phyloP scores from a whole-genome alignment of 257 asterid species.

The Solanum ahanhuiri region DNA sequence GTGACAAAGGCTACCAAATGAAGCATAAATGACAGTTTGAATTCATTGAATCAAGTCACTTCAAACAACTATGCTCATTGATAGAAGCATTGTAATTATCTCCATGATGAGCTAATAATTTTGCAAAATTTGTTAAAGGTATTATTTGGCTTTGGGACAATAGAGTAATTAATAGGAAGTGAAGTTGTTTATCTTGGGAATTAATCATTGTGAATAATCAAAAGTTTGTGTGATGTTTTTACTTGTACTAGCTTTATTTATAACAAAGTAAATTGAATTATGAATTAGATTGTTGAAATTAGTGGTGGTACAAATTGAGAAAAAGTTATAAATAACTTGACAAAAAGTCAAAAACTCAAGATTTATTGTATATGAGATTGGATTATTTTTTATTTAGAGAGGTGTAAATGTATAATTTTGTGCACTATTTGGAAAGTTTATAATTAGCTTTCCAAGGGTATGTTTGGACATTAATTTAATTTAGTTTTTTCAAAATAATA shows the following conservation, averaged over 20 bases:
- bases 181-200: constrained; percentile 12
- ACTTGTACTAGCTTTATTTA: background rate
- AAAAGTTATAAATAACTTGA: background rate
- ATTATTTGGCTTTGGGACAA: constrained; percentile 59
- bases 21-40: constrained; percentile 18
- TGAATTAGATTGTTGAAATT: background rate
- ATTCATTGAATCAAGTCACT: constrained; percentile 27
- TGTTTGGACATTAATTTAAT: background rate
- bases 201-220: constrained; percentile 16
- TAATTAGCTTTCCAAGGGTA: background rate
- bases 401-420: background rate
- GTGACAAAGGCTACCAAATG: constrained; percentile 34
- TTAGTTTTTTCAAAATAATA: no score
- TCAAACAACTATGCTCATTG: constrained; percentile 6
- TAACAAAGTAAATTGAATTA: background rate
- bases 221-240: background rate
- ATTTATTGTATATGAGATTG: background rate
- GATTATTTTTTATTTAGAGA: background rate
- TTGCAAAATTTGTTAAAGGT: constrained; percentile 49
- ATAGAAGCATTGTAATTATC: constrained; percentile 6
- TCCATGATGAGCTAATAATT: constrained; percentile 28
- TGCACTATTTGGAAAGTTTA: background rate
- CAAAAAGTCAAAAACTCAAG: background rate
- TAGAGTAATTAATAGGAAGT: constrained; percentile 42
- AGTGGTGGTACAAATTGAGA: background rate